phyloP scores from a whole-genome alignment of 352 stramenopile species.

The Phytophthora sp. region DNA sequence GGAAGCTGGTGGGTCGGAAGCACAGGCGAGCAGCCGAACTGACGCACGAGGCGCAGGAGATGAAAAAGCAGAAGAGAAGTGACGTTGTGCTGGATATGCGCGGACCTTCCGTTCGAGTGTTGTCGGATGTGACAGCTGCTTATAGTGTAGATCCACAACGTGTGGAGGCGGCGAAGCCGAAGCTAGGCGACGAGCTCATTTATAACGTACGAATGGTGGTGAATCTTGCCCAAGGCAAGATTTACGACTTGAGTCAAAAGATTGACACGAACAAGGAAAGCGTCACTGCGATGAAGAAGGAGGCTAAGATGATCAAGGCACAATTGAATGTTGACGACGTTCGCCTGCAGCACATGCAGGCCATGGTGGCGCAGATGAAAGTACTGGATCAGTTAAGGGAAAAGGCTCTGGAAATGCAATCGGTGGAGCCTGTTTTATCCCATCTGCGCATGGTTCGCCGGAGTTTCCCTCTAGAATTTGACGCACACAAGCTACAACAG shows the following conservation, averaged over 20 bases:
- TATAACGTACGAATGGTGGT: constrained; percentile 92
- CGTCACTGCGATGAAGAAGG: constrained; percentile 64
- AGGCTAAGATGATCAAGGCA: constrained; percentile 62
- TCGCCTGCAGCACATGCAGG: constrained; percentile 52
- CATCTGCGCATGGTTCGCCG: constrained; percentile 49
- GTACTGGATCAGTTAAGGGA: constrained; percentile 43
- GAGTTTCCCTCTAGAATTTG: constrained; percentile 70
- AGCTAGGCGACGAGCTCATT: constrained; percentile 91
- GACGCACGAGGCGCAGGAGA: constrained; percentile 45
- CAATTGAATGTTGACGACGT: constrained; percentile 70
- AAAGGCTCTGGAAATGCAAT: constrained; percentile 39
- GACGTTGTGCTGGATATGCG: constrained; percentile 91
- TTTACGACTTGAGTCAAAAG: constrained; percentile 81
- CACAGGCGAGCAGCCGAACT: constrained; percentile 76
- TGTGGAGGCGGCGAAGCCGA: constrained; percentile 57
- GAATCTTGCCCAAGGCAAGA: constrained; percentile 78
- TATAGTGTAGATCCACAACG: constrained; percentile 60
- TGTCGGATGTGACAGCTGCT: constrained; percentile 66
- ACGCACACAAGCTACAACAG: constrained; percentile 75
- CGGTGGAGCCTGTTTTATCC: constrained; percentile 49
- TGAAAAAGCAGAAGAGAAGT: constrained; percentile 52
- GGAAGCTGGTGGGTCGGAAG: constrained; percentile 50
- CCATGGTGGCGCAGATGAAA: constrained; percentile 52
- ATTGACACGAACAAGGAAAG: constrained; percentile 55
- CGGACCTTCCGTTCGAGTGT: constrained; percentile 79